phyloP scores from a whole-genome alignment of 2,329 filamentous ascomycete genomes.

The Neofusicoccum cordaticola region DNA sequence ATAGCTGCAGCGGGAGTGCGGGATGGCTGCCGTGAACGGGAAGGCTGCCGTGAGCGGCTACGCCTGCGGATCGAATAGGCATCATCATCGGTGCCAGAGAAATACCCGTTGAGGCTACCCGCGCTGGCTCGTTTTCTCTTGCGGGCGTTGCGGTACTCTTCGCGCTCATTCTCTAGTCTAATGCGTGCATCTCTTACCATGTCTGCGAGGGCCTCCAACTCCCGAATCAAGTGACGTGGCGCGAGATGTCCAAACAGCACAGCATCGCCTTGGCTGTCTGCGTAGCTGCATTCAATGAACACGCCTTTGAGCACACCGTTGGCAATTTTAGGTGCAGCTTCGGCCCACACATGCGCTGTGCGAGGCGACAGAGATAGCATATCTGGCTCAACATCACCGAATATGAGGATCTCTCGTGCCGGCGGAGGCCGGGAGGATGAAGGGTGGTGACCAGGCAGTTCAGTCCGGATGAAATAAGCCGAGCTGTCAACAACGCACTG shows the following conservation, averaged over 20 bases:
- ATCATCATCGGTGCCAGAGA: constrained; percentile 13
- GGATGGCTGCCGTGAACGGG: not conserved
- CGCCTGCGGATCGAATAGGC: not conserved
- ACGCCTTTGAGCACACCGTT: constrained; percentile 71
- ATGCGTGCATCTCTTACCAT: constrained; percentile 60
- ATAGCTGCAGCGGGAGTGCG: not conserved
- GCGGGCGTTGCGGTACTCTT: constrained; percentile 42
- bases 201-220: constrained; percentile 68
- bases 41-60: constrained; percentile 7
- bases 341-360: constrained; percentile 79
- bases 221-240: constrained; percentile 76
- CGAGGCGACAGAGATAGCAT: constrained; percentile 76
- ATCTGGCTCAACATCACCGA: constrained; percentile 94
- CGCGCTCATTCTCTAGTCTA: constrained; percentile 32
- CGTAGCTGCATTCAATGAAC: constrained; percentile 95
- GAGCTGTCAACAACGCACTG: constrained; percentile 80
- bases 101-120: constrained; percentile 21
- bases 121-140: constrained; percentile 63
- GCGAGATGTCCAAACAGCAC: constrained; percentile 86
- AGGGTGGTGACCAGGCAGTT: constrained; percentile 33
- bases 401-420: constrained; percentile 74
- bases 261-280: constrained; percentile 72
- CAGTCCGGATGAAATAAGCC: constrained; percentile 86
- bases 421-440: constrained; percentile 24
- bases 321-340: constrained; percentile 81